Percentiles rank a stretch among this genome's conserved stretches.
phyloP scores from a whole-genome alignment of 176 grass and related monocot genomes.

The Paspalum vaginatum region DNA sequence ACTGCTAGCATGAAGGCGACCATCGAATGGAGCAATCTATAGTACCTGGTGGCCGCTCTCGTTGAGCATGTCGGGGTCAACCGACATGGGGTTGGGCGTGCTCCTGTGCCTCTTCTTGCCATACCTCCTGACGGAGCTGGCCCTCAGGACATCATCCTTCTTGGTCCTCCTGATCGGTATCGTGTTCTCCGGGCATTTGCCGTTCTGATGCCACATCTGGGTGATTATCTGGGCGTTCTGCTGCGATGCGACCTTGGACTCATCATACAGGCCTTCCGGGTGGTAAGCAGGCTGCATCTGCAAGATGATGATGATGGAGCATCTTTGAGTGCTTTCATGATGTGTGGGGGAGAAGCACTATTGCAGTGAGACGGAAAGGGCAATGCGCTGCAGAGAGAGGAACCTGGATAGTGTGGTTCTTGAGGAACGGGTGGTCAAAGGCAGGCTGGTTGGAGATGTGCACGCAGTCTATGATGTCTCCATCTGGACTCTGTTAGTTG shows the following conservation, averaged over 20 bases:
- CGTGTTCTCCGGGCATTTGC: conserved; percentile 62
- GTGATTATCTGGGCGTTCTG: conserved; percentile 39
- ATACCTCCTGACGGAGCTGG: conserved; percentile 66
- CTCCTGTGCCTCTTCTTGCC: conserved; percentile 66
- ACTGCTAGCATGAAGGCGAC: not conserved
- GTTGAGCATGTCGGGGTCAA: conserved; percentile 69
- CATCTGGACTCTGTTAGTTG: conserved; percentile 64
- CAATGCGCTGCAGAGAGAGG: conserved; percentile 26
- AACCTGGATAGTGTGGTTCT: conserved; percentile 74
- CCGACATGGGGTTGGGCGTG: conserved; percentile 53
- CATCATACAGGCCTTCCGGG: conserved; percentile 66
- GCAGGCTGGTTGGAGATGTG: conserved; percentile 74
- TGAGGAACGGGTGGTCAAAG: conserved; percentile 79
- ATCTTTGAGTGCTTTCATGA: conserved; percentile 25
- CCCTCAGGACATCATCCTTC: conserved; percentile 65
- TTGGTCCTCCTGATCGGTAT: conserved; percentile 69
- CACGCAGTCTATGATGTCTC: conserved; percentile 75
- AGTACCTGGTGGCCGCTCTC: conserved; percentile 80
- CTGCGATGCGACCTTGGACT: conserved; percentile 56
- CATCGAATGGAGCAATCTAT: not conserved
- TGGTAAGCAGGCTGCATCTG: conserved; percentile 72
- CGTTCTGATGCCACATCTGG: conserved; percentile 72
- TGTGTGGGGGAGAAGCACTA: conserved; percentile 19
- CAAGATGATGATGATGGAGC: conserved; percentile 4
- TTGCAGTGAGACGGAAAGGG: conserved; percentile 7